phyloP scores from a whole-genome alignment of 495 filamentous ascomycete species.

The Cercophora scortea region DNA sequence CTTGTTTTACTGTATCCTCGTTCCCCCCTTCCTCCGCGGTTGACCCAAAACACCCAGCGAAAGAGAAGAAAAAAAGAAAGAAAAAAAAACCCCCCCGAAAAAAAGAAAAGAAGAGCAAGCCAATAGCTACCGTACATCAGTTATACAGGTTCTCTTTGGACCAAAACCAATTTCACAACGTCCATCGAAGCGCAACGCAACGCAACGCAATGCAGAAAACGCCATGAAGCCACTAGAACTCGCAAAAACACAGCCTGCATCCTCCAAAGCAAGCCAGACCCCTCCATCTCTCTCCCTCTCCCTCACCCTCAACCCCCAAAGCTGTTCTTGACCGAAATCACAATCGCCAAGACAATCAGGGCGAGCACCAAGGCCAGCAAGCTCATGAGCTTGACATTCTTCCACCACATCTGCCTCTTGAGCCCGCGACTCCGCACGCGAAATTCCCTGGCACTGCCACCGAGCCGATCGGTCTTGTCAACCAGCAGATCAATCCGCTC shows the following conservation, averaged over 20 bases:
- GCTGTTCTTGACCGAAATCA: slow-evolving; percentile 20
- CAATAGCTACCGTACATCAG: no score
- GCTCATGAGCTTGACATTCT: slow-evolving; percentile 92
- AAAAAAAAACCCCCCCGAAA: no score
- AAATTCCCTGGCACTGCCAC: slow-evolving; percentile 81
- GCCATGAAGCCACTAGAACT: neutral
- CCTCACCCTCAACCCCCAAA: neutral
- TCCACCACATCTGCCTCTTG: slow-evolving; percentile 98
- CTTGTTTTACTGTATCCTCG: no score
- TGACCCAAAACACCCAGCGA: no score
- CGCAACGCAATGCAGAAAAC: neutral
- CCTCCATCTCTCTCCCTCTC: neutral
- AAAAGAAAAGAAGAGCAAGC: no score
- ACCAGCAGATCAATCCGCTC: slow-evolving; percentile 93
- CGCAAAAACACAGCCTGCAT: neutral
- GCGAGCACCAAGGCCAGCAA: slow-evolving; percentile 72
- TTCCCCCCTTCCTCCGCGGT: no score
- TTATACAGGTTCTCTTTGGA: no score
- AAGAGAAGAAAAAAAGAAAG: no score
- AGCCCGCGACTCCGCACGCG: slow-evolving; percentile 74
- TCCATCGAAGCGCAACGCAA: no score
- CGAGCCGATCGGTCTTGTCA: slow-evolving; percentile 91
- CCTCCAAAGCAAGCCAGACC: neutral
- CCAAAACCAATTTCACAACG: no score
- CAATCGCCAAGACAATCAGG: slow-evolving; percentile 59